These are phyloP conservation scores for Pichia norvegensis DNA, from an alignment of 1,139 yeast species.

Conservation along the genomic window DNA sequence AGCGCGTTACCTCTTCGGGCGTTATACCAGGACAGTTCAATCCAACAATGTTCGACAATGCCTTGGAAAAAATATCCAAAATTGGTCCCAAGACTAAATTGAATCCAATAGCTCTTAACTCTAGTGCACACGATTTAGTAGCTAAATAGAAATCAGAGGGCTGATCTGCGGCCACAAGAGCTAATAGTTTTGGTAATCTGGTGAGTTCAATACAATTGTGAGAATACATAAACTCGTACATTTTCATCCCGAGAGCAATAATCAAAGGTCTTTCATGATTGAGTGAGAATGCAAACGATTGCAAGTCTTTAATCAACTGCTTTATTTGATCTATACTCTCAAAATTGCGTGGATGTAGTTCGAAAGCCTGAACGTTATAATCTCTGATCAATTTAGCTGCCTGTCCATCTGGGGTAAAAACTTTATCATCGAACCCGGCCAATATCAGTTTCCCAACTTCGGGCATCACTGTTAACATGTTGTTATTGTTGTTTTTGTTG, in stretches of 20 bases:
- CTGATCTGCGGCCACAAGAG: slow-evolving; percentile 51
- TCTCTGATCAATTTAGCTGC: slow-evolving; percentile 48
- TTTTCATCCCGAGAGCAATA: slow-evolving; percentile 39
- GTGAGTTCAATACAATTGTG: slow-evolving; percentile 28
- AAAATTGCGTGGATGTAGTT: slow-evolving; percentile 49
- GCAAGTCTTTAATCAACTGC: slow-evolving; percentile 46
- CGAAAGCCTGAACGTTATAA: slow-evolving; percentile 50
- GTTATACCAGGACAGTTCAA: slow-evolving; percentile 59
- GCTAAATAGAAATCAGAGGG: slow-evolving; percentile 44
- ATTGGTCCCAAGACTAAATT: slow-evolving; percentile 58
- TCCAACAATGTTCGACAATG: slow-evolving; percentile 52
- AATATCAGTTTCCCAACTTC: slow-evolving; percentile 38
- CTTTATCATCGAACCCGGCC: slow-evolving; percentile 57
- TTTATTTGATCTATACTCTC: slow-evolving; percentile 45
- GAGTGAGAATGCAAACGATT: slow-evolving; percentile 46
- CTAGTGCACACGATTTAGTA: slow-evolving; percentile 49
- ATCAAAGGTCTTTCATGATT: slow-evolving; percentile 47
- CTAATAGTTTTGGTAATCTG: slow-evolving; percentile 63
- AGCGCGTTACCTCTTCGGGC: slow-evolving; percentile 49
- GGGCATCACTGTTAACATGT: slow-evolving; percentile 3
- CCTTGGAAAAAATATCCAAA: slow-evolving; percentile 52
- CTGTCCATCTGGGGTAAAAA: slow-evolving; percentile 41
- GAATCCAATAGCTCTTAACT: slow-evolving; percentile 48
- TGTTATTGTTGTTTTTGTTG: too few relatives aligned
- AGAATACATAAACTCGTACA: slow-evolving; percentile 33